phyloP scores from a whole-genome alignment of 2,329 filamentous ascomycete species.

The Pestalotiopsis sp. region DNA sequence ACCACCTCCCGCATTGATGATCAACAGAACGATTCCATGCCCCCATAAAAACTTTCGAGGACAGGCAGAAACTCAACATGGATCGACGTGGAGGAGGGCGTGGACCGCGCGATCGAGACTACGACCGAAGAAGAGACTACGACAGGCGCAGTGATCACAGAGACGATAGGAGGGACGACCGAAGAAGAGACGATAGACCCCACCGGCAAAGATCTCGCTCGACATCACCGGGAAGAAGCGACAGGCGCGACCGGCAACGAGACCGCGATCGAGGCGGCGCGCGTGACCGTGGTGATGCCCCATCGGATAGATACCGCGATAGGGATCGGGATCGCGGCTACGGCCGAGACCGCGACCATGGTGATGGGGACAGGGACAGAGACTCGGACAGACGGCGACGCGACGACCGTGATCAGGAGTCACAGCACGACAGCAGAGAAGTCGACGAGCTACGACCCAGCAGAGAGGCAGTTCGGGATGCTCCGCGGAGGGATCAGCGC shows the following conservation, averaged over 20 bases:
- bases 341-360: constrained; percentile 32
- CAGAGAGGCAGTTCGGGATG: constrained; percentile 18
- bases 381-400: constrained; percentile 4
- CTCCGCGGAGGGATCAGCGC: constrained; percentile 12
- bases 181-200: constrained; percentile 26
- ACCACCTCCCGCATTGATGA: too few species aligned
- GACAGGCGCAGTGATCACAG: constrained; percentile 25
- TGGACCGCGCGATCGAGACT: not conserved
- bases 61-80: not conserved
- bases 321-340: constrained; percentile 37
- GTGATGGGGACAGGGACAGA: constrained; percentile 15
- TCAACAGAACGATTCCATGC: too few species aligned
- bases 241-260: constrained; percentile 34
- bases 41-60: too few species aligned
- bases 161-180: constrained; percentile 27
- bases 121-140: constrained; percentile 22
- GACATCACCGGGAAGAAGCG: constrained; percentile 26
- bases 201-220: constrained; percentile 22
- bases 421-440: constrained; percentile 23
- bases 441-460: constrained; percentile 22
- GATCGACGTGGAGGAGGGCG: constrained; percentile 12
- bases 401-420: constrained; percentile 22
- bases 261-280: constrained; percentile 28
- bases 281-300: constrained; percentile 3
- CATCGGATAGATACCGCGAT: constrained; percentile 8